A percentile compares a stretch with the other conserved stretches of the same genome.
These are phyloP conservation scores for Symmetrospora coprosmae DNA, from an alignment of 768 basidiomycete genomes.

Conservation along the genomic window DNA sequence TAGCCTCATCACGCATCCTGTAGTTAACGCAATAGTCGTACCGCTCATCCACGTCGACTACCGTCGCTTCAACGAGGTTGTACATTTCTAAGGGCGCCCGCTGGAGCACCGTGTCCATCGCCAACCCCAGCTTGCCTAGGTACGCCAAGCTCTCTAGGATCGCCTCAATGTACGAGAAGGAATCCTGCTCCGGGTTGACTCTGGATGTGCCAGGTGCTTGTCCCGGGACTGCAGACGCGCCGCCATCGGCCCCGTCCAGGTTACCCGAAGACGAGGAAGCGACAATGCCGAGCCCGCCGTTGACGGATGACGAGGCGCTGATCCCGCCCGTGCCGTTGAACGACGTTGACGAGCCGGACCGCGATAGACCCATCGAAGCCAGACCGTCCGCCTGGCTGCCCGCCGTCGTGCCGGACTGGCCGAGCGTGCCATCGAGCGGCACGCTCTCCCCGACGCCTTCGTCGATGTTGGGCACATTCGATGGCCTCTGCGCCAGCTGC, in stretches of 20 bases:
- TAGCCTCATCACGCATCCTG: neutral
- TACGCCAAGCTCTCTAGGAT: conserved; percentile 84
- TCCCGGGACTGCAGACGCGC: too few relatives aligned
- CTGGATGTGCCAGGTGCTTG: neutral
- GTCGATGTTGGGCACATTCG: too few relatives aligned
- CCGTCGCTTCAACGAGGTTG: conserved; percentile 64
- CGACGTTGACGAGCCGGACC: too few relatives aligned
- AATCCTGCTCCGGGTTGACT: conserved; percentile 73
- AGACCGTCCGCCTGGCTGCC: too few relatives aligned
- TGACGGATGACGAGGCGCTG: neutral
- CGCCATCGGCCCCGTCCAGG: too few relatives aligned
- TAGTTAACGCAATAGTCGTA: conserved; percentile 36
- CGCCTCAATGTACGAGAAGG: conserved; percentile 82
- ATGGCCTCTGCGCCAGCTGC: too few relatives aligned
- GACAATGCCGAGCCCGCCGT: neutral
- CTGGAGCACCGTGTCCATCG: conserved; percentile 68
- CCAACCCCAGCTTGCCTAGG: conserved; percentile 70
- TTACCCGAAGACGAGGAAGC: neutral
- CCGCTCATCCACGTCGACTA: conserved; percentile 83
- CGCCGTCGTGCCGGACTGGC: too few relatives aligned
- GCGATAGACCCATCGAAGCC: too few relatives aligned
- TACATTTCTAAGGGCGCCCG: conserved; percentile 71
- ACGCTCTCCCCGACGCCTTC: too few relatives aligned
- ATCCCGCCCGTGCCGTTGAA: conserved; percentile 3
- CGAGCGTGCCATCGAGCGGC: too few relatives aligned